These are phyloP conservation scores for Emericellopsis atlantica DNA, from an alignment of 2,329 filamentous ascomycete genomes.

Conservation along the genomic window DNA sequence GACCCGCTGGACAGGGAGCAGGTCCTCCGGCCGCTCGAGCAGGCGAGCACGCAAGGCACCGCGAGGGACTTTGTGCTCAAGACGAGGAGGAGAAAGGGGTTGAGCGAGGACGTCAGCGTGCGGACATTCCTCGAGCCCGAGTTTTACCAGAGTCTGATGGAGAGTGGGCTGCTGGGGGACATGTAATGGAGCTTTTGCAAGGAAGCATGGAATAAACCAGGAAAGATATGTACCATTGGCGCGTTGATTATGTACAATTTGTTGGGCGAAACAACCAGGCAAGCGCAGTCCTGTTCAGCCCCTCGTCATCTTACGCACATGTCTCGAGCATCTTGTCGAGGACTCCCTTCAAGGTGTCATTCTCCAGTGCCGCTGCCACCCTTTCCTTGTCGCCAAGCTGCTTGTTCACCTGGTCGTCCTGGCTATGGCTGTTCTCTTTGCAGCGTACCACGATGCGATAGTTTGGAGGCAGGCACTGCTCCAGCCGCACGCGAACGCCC, in stretches of 20 bases:
- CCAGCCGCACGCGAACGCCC: conserved; percentile 80
- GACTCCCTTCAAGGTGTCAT: conserved; percentile 77
- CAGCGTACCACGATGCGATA: conserved; percentile 88
- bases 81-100: conserved; percentile 81
- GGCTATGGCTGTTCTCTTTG: conserved; percentile 91
- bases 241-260: not conserved
- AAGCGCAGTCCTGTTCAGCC: too few relatives aligned
- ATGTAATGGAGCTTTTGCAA: not conserved
- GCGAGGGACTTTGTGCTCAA: conserved; percentile 95
- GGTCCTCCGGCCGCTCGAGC: conserved; percentile 71
- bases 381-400: conserved; percentile 94
- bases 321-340: conserved; percentile 90
- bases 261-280: not conserved
- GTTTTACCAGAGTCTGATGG: conserved; percentile 76
- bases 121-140: conserved; percentile 95
- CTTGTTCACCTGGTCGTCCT: conserved; percentile 93
- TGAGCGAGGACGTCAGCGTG: conserved; percentile 91
- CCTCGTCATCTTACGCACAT: conserved; percentile 33
- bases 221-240: not conserved
- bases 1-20: conserved; percentile 87
- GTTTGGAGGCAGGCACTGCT: conserved; percentile 81
- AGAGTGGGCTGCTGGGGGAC: conserved; percentile 72
- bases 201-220: not conserved
- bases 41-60: conserved; percentile 76
- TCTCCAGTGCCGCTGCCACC: conserved; percentile 88